Evolutionary conservation across 257 asterid genomes (phyloP).

Genomic region (Lantana camara): DNA sequence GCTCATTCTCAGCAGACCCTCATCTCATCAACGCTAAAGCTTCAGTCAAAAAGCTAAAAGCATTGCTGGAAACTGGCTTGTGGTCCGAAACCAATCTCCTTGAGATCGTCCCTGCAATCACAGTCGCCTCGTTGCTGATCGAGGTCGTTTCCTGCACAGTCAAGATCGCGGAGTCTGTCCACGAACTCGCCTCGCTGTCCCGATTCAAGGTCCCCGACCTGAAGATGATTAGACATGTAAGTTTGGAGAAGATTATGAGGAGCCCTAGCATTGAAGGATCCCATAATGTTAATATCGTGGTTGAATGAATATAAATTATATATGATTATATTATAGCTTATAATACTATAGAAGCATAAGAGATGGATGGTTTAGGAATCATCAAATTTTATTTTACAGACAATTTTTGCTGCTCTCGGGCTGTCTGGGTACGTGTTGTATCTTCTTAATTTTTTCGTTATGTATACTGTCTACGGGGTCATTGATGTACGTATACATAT

Average conservation of each 20-base stretch:
- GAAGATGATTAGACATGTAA: slow-evolving; percentile 7
- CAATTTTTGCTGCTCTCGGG: slow-evolving; percentile 15
- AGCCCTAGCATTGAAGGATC: slow-evolving; percentile 42
- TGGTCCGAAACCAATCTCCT: slow-evolving; percentile 43
- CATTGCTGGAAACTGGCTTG: slow-evolving; percentile 22
- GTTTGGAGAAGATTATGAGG: slow-evolving; percentile 28
- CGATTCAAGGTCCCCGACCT: slow-evolving; percentile 48
- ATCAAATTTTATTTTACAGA: slow-evolving; percentile 8
- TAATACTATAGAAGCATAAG: background rate
- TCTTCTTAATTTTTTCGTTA: background rate
- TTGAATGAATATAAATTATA: slow-evolving; percentile 33
- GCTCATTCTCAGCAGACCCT: slow-evolving; percentile 21
- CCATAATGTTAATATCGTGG: slow-evolving; percentile 34
- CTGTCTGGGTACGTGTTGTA: slow-evolving; percentile 3
- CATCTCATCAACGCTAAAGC: slow-evolving; percentile 36
- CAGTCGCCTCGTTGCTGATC: slow-evolving; percentile 51
- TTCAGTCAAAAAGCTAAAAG: slow-evolving; percentile 36
- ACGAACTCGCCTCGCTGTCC: slow-evolving; percentile 49
- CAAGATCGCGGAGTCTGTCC: slow-evolving; percentile 48
- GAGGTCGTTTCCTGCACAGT: slow-evolving; percentile 47
- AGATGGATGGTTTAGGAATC: slow-evolving; percentile 1
- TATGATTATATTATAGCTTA: background rate
- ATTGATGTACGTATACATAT: no score
- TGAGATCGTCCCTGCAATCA: slow-evolving; percentile 36
- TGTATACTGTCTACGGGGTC: background rate